These are phyloP conservation scores for Ogataea paradorogensis DNA, from an alignment of 805 yeast species.

Conservation along the genomic window DNA sequence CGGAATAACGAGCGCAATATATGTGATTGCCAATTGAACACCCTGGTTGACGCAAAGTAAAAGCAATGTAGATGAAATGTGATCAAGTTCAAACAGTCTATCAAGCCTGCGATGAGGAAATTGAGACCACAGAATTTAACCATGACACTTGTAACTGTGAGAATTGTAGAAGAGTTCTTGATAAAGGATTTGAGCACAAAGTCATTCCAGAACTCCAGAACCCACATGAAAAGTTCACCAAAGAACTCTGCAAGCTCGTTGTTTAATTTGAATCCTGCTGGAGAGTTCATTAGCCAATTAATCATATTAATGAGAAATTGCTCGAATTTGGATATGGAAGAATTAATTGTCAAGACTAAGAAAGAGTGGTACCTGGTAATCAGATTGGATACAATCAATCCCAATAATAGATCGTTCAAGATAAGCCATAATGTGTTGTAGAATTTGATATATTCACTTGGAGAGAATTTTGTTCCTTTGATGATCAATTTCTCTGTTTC, in stretches of 20 bases:
- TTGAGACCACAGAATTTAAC: constrained; percentile 54
- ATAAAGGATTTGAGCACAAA: constrained; percentile 17
- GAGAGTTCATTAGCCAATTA: constrained; percentile 78
- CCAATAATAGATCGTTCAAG: constrained; percentile 76
- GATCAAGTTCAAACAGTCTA: constrained; percentile 61
- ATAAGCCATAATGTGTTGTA: constrained; percentile 89
- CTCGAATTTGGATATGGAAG: constrained; percentile 34
- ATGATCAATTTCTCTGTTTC: constrained; percentile 41
- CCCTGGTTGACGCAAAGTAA: constrained; percentile 72
- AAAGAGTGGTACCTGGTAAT: constrained; percentile 27
- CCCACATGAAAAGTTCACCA: constrained; percentile 86
- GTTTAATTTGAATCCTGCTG: constrained; percentile 91
- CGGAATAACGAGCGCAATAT: constrained; percentile 72
- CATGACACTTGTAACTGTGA: constrained; percentile 14
- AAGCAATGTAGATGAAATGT: constrained; percentile 75
- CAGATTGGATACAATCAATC: constrained; percentile 54
- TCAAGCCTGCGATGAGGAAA: constrained; percentile 58
- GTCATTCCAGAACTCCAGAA: constrained; percentile 61
- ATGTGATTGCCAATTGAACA: constrained; percentile 72
- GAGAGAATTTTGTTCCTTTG: constrained; percentile 37
- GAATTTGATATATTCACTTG: constrained; percentile 66
- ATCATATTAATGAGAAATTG: constrained; percentile 40
- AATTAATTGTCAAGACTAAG: constrained; percentile 9
- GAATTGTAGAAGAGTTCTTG: constrained; percentile 13
- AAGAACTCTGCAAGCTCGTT: constrained; percentile 80